A percentile compares a stretch with the other conserved stretches of the same genome.
These are phyloP conservation scores for Exidia glandulosa DNA, from an alignment of 768 basidiomycete genomes.

Conservation along the genomic window DNA sequence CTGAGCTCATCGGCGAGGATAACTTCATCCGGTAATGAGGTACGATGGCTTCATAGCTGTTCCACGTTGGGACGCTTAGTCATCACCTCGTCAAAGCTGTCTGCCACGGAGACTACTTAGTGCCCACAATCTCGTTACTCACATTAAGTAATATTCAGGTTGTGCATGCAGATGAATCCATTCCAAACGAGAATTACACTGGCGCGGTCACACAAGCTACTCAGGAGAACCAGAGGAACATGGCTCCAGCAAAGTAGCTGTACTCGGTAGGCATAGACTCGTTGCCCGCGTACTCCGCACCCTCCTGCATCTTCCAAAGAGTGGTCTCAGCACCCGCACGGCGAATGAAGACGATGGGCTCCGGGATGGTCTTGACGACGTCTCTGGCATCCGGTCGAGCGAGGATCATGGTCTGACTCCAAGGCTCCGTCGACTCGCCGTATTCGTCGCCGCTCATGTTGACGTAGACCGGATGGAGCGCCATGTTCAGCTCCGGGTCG, in stretches of 20 bases:
- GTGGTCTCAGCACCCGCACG: not conserved
- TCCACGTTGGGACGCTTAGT: too few relatives aligned
- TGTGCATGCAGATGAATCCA: too few relatives aligned
- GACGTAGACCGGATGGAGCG: conserved; percentile 14
- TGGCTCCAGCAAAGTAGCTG: not conserved
- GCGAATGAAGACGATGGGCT: not conserved
- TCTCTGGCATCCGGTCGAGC: not conserved
- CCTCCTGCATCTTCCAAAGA: conserved; percentile 2
- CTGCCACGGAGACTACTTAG: too few relatives aligned
- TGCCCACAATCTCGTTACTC: too few relatives aligned
- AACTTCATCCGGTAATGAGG: too few relatives aligned
- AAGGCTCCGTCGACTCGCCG: not conserved
- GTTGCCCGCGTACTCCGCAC: conserved; percentile 13
- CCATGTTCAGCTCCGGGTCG: not conserved
- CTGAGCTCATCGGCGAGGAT: too few relatives aligned
- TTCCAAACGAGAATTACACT: too few relatives aligned
- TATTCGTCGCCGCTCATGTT: conserved; percentile 8
- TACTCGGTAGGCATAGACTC: conserved; percentile 7
- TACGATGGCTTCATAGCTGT: too few relatives aligned
- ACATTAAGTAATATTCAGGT: too few relatives aligned
- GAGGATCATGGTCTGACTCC: not conserved
- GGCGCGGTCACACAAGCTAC: too few relatives aligned
- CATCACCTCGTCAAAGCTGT: too few relatives aligned
- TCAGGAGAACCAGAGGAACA: not conserved
- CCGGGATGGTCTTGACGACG: conserved; percentile 11